Conservation (phyloP, 2,329 filamentous ascomycete species). For the Neonectria neomacrospora region DNA sequence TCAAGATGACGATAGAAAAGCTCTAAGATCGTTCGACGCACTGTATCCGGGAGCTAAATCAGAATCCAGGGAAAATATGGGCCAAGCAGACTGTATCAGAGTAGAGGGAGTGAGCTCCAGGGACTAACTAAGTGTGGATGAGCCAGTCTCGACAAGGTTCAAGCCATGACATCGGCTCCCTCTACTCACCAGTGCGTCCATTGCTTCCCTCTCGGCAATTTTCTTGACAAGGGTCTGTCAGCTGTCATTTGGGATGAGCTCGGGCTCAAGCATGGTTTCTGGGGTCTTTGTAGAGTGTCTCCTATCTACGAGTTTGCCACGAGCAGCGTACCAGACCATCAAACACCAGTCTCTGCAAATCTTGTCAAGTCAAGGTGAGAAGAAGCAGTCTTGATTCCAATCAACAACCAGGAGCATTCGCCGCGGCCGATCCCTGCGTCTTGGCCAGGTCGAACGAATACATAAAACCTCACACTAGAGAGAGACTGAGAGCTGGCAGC, state of each 20-base stretch:
- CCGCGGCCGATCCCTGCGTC: background rate
- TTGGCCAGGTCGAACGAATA: background rate
- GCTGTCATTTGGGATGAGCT: background rate
- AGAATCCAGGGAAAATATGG: background rate
- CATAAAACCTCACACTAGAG: background rate
- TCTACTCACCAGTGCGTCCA: background rate
- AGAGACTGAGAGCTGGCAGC: background rate
- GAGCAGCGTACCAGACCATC: no score
- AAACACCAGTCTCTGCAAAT: no score
- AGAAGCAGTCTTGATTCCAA: background rate
- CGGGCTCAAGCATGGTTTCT: background rate
- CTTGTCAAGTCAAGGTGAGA: no score
- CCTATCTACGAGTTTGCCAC: no score
- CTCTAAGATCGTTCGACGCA: no score
- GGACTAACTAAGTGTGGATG: no score
- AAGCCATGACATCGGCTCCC: background rate
- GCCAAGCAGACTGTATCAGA: background rate
- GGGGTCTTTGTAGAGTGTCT: background rate
- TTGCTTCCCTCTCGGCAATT: background rate
- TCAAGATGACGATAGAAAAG: no score
- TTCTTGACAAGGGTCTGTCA: background rate
- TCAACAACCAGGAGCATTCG: accelerated
- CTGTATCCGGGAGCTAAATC: background rate
- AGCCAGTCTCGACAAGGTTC: background rate
- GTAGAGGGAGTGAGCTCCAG: no score